These are phyloP conservation scores for Calonectria hawksworthii DNA, from an alignment of 2,329 filamentous ascomycete species.

Conservation along the genomic window DNA sequence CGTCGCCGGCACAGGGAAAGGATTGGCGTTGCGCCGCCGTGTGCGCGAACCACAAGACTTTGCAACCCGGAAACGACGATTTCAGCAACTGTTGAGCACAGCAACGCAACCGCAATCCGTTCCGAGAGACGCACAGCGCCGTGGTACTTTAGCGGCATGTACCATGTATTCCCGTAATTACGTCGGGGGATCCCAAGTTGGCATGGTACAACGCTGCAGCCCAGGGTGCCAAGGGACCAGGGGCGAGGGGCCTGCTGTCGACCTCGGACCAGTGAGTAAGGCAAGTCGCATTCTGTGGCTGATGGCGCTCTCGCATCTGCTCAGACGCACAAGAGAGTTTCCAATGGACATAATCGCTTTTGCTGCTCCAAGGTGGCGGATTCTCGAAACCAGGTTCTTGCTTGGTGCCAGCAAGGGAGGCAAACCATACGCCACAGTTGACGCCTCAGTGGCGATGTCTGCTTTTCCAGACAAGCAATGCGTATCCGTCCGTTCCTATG, in stretches of 20 bases:
- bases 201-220: conserved; percentile 21
- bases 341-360: neutral
- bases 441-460: conserved; percentile 4
- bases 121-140: neutral
- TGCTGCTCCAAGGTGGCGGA: conserved; percentile 3
- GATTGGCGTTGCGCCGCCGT: conserved; percentile 6
- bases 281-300: conserved; percentile 15
- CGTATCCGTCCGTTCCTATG: neutral
- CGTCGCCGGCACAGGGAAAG: neutral
- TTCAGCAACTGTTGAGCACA: conserved; percentile 1
- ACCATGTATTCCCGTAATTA: conserved; percentile 9
- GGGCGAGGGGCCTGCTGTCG: conserved; percentile 6
- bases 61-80: conserved; percentile 6
- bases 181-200: conserved; percentile 16
- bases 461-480: neutral
- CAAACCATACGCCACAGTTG: conserved; percentile 1
- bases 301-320: neutral
- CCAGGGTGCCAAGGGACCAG: conserved; percentile 12
- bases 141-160: neutral
- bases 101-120: neutral
- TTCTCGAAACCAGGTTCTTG: conserved; percentile 6
- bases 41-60: neutral
- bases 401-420: neutral
- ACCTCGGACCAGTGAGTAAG: neutral
- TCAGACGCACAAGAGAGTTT: neutral